Percentiles rank a stretch among this genome's conserved stretches.
Conservation (phyloP, 352 stramenopile species). For the Sclerospora graminicola region DNA sequence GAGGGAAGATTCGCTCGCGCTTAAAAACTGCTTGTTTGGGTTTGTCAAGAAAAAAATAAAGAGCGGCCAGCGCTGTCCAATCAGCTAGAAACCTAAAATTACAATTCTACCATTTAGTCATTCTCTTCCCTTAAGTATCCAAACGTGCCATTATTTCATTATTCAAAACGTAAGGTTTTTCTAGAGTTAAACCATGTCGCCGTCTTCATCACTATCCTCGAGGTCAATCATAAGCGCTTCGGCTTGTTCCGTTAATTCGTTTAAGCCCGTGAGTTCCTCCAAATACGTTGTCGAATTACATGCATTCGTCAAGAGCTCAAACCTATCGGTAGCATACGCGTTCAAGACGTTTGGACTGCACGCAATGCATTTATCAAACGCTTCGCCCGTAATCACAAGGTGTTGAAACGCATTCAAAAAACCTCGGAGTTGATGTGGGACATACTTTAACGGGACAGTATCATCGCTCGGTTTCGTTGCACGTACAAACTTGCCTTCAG, state of each 20-base stretch:
- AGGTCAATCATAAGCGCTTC: slow-evolving; percentile 57
- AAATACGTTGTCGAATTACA: slow-evolving; percentile 67
- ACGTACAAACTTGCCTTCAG: slow-evolving; percentile 53
- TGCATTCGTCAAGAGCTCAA: slow-evolving; percentile 43
- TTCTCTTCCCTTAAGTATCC: background rate
- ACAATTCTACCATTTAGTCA: slow-evolving; percentile 1
- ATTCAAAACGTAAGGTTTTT: too few relatives aligned
- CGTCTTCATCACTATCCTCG: slow-evolving; percentile 59
- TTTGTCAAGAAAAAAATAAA: background rate
- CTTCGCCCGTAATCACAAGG: slow-evolving; percentile 74
- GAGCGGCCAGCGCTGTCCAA: slow-evolving; percentile 10
- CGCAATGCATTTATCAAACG: slow-evolving; percentile 94
- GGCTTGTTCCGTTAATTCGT: slow-evolving; percentile 42
- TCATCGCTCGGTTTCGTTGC: slow-evolving; percentile 49
- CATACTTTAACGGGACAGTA: slow-evolving; percentile 57
- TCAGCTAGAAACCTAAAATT: slow-evolving; percentile 6
- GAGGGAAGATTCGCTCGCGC: background rate
- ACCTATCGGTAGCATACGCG: slow-evolving; percentile 51
- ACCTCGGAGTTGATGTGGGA: slow-evolving; percentile 93
- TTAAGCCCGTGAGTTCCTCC: slow-evolving; percentile 70
- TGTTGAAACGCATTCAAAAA: slow-evolving; percentile 89
- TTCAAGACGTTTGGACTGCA: slow-evolving; percentile 88
- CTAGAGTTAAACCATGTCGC: slow-evolving; percentile 30
- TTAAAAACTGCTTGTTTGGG: background rate
- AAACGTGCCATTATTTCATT: too few relatives aligned